These are phyloP conservation scores for Cardamine resedifolia DNA, from an alignment of 345 rosid genomes.

Conservation along the genomic window DNA sequence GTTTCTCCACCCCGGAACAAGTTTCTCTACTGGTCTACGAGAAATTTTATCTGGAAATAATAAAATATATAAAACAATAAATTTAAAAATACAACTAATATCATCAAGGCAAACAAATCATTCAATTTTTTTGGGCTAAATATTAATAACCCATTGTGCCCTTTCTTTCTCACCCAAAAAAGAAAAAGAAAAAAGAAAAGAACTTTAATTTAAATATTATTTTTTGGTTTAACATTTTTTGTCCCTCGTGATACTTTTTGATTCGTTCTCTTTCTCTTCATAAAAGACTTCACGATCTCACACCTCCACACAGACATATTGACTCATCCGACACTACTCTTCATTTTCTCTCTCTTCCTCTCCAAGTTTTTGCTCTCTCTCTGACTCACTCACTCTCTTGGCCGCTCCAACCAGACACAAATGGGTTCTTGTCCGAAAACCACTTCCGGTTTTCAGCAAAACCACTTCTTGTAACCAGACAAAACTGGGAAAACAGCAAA, in stretches of 20 bases:
- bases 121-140: not conserved
- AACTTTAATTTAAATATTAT: not conserved
- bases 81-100: too few relatives aligned
- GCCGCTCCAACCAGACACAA: not conserved
- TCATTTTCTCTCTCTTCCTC: conserved; percentile 6
- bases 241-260: conserved; percentile 37
- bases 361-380: not conserved
- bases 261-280: conserved; percentile 21
- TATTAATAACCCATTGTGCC: not conserved
- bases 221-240: conserved; percentile 23
- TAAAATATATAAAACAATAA: too few relatives aligned
- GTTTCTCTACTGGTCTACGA: too few relatives aligned
- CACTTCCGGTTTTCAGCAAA: conserved; percentile 26
- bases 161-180: not conserved
- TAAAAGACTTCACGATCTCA: conserved; percentile 26
- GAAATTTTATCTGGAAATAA: too few relatives aligned
- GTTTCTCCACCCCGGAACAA: too few relatives aligned
- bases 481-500: not conserved
- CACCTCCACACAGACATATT: conserved; percentile 26
- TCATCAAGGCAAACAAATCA: not conserved
- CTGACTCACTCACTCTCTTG: conserved; percentile 2
- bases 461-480: conserved; percentile 4
- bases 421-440: conserved; percentile 51
- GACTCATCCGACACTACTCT: conserved; percentile 2
- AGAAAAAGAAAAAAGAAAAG: not conserved